These are phyloP conservation scores for Basipetospora sp. DNA, from an alignment of 2,329 filamentous ascomycete species.

Conservation along the genomic window DNA sequence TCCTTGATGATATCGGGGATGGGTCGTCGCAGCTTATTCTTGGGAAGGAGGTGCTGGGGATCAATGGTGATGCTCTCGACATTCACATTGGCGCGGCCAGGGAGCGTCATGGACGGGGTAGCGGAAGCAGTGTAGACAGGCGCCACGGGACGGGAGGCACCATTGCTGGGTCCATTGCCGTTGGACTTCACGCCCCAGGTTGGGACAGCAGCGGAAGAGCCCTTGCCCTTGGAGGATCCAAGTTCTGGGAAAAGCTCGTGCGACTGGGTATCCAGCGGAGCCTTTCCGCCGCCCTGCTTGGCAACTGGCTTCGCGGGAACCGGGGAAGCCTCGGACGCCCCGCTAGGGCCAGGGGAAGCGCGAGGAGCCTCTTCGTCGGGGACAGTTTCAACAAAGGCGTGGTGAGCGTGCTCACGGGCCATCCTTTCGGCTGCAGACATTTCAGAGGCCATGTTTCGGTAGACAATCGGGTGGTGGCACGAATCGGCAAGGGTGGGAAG, in stretches of 20 bases:
- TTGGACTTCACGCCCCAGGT: slow-evolving; percentile 62
- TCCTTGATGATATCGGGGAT: slow-evolving; percentile 75
- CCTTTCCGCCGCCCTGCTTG: slow-evolving; percentile 49
- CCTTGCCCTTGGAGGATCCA: slow-evolving; percentile 54
- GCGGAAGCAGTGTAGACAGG: slow-evolving; percentile 10
- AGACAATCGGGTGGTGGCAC: slow-evolving; percentile 4
- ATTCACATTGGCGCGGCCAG: slow-evolving; percentile 49
- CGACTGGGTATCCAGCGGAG: slow-evolving; percentile 61
- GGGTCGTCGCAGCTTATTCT: slow-evolving; percentile 67
- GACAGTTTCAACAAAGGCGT: slow-evolving; percentile 65
- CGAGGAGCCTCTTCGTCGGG: slow-evolving; percentile 43
- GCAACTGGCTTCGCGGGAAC: slow-evolving; percentile 50
- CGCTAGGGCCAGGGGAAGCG: slow-evolving; percentile 47
- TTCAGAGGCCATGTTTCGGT: slow-evolving; percentile 19
- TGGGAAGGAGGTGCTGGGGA: slow-evolving; percentile 61
- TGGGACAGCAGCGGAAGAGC: slow-evolving; percentile 47
- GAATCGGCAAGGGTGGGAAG: neutral
- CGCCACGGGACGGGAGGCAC: slow-evolving; percentile 16
- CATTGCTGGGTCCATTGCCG: slow-evolving; percentile 25
- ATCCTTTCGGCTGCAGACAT: slow-evolving; percentile 38
- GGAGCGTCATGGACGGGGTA: slow-evolving; percentile 54
- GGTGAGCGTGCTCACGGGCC: slow-evolving; percentile 47
- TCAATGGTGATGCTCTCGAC: slow-evolving; percentile 62
- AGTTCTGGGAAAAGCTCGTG: slow-evolving; percentile 91
- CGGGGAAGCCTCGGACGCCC: slow-evolving; percentile 30